Evolutionary conservation across 495 filamentous ascomycete species (phyloP), one percentile per base, ranked within the genome.

Genomic region (Penicilliopsis zonata): DNA sequence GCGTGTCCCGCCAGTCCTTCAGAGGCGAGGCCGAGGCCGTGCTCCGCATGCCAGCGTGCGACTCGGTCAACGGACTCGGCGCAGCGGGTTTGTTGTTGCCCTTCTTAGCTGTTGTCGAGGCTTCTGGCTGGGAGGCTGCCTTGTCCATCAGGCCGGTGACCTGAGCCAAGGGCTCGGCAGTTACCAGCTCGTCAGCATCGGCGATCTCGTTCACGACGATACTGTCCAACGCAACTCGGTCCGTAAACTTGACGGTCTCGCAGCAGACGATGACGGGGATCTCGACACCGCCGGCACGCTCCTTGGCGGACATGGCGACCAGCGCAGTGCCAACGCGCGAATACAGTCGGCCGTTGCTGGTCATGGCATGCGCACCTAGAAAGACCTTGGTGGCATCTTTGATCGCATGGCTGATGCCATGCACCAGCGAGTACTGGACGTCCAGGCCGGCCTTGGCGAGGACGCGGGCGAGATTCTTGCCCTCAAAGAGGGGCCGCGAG

Each of bases 241-340:
- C 90, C 14, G 83, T 87, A 57, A 94, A 94, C 54, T 96, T 98
- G 61, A 98, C 74, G 2, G 80, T 86, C 65, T 98, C 88, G 52
- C 86, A 95, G 37, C 83, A 82, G 3, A 92, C 85, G 19, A 88
- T 77, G 23, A 98, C 87, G 2, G 86, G 83, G 20, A 85, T 71
- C 31, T 69, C 61, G 30, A 64, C 59, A 22, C 60, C 59, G 13
- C 63, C 60, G 29, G 72, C 72, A 10, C 63, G 56, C 29, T 78
- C 75, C 37, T 79, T 76, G 14, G 87, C 90, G 16, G 75, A 77
- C 69, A 90, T 82, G n/a, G 90, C 87, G 3, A 94, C 70, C 22
- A 86, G 66, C 0, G 85, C 86, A 6, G 87, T 94, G 32, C 90
- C 90, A 20, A 86, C 74, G 16, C 88, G 72, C 3, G 79, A 87